Evolutionary conservation across 2,329 filamentous ascomycete genomes (phyloP), one percentile per base, ranked within the genome.

Genomic region (Aspergillus sclerotialis): DNA sequence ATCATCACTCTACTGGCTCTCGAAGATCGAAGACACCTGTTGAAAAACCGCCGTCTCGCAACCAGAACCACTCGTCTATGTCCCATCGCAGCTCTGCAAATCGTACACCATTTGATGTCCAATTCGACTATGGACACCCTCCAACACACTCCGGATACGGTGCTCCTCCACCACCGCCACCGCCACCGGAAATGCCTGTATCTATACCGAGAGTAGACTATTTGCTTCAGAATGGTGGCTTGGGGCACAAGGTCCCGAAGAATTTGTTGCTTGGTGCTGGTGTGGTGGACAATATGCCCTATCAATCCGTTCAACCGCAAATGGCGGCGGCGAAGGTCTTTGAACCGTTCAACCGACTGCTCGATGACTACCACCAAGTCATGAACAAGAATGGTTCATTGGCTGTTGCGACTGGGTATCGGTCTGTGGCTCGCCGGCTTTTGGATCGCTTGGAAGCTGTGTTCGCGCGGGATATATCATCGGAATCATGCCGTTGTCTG

Each of bases 401-500:
- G 4, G 92, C 92, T 2, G 92, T 96, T 2, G 92, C 92, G 11
- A 96, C 90, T 0, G 92, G 92, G 5, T 94, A 96, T 59, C 80
- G 86, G 35, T 95, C 90, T 0, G 84, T 96, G n/a, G 92, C 92
- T 3, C 80, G 92, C 4, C 78, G 89, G 33, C 66, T 96, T 15
- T 73, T 96, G 4, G 90, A 98, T 61, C 79, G 92, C 24, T 70
- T 98, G 4, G 90, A 95, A 56, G 86, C 90, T 37, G 88, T 98
- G 7, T 96, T 98, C 61, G 89, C 88, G 2, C 76, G 92, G 39
- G 90, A 96, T 53, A 80, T 98, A 23, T 89, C 89, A 0, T 80
- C 80, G 0, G 80, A 94, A 51, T 79, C 82, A n/a, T 96, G 90
- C 57, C 68, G 72, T 28, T 96, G 90, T 58, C 69, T 92, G 36